These are phyloP conservation scores for Penicillium lividum DNA, from an alignment of 495 filamentous ascomycete genomes.

Conservation along the genomic window DNA sequence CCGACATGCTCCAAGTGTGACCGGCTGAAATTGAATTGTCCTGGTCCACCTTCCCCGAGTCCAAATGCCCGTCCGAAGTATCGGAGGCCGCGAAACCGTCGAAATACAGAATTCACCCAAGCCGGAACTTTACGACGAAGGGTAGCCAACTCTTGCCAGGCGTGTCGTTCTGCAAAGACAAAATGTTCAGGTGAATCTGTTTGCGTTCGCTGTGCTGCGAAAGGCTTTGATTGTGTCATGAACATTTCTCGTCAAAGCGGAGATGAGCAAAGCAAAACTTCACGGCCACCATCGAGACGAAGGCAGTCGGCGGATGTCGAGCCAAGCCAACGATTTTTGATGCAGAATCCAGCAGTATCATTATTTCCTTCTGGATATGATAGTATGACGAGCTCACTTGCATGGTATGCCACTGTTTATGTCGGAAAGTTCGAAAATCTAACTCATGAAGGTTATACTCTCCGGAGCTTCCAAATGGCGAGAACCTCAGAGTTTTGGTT, in stretches of 20 bases:
- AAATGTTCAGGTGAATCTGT: slow-evolving; percentile 25
- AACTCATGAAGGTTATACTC: slow-evolving; percentile 17
- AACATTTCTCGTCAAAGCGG: background rate
- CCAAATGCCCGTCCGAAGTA: background rate
- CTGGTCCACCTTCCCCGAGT: slow-evolving; percentile 16
- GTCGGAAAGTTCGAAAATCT: background rate
- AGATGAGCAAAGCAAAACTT: background rate
- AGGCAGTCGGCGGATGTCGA: background rate
- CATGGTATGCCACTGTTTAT: background rate
- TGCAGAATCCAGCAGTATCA: background rate
- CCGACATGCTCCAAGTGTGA: slow-evolving; percentile 20
- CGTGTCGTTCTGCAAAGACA: slow-evolving; percentile 29
- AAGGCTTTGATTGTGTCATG: slow-evolving; percentile 22
- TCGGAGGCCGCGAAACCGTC: slow-evolving; percentile 1
- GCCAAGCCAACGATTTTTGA: background rate
- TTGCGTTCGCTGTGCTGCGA: slow-evolving; percentile 23
- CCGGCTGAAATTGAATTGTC: slow-evolving; percentile 20
- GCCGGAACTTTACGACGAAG: slow-evolving; percentile 23
- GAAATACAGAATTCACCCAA: slow-evolving; percentile 17
- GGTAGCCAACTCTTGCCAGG: slow-evolving; percentile 25
- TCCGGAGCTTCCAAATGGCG: slow-evolving; percentile 16
- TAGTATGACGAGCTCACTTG: background rate
- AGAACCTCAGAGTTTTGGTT: slow-evolving; percentile 22
- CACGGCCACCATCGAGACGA: background rate
- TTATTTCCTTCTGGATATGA: background rate